Percentiles rank a stretch among this genome's conserved stretches.
phyloP scores from a whole-genome alignment of 768 basidiomycete genomes.

The Rubroboletus satanas region DNA sequence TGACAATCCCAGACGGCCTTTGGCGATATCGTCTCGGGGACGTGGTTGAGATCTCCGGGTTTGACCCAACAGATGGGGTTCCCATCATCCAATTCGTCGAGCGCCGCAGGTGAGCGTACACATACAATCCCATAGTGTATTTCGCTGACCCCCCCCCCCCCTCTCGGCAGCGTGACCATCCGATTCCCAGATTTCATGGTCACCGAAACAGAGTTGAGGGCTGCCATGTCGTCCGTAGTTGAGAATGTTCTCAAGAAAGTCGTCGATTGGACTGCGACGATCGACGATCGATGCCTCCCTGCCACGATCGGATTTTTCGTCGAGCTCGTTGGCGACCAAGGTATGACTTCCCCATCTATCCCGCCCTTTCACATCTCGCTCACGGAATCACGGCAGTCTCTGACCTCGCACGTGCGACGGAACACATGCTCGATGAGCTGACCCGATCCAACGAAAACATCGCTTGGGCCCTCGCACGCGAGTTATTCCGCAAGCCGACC shows the following conservation, averaged over 20 bases:
- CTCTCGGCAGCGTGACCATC: neutral
- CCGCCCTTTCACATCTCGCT: neutral
- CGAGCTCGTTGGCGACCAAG: constrained; percentile 5
- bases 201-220: constrained; percentile 11
- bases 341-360: neutral
- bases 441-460: neutral
- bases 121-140: no score
- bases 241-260: neutral
- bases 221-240: neutral
- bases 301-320: constrained; percentile 16
- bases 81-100: constrained; percentile 18
- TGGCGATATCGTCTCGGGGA: constrained; percentile 25
- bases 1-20: constrained; percentile 17
- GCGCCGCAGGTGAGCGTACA: constrained; percentile 10
- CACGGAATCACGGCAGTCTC: neutral
- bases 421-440: constrained; percentile 12
- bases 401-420: neutral
- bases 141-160: neutral
- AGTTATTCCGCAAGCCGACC: constrained; percentile 12
- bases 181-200: constrained; percentile 13
- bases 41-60: constrained; percentile 19
- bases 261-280: constrained; percentile 15
- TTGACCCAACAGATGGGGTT: constrained; percentile 14
- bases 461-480: neutral
- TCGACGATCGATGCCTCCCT: constrained; percentile 5